These are phyloP conservation scores for Larix sibirica DNA, from an alignment of 83 land plant genomes.

Conservation along the genomic window DNA sequence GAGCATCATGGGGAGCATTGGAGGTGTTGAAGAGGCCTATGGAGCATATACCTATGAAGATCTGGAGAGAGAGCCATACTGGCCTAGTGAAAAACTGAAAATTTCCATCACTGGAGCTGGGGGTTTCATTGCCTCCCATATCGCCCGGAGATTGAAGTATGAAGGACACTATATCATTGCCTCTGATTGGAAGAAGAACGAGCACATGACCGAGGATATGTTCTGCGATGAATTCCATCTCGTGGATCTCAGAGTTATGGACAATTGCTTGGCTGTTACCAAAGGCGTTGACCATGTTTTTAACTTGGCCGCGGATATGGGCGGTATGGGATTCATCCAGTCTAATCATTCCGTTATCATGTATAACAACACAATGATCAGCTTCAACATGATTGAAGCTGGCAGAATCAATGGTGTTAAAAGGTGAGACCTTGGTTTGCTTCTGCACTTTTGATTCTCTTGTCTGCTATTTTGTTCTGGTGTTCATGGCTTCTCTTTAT, in stretches of 20 bases:
- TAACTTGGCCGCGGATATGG: slow-evolving; percentile 97
- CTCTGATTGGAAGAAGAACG: slow-evolving; percentile 97
- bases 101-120: slow-evolving; percentile 98
- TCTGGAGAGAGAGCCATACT: slow-evolving; percentile 91
- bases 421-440: slow-evolving; percentile 32
- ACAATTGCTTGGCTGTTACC: slow-evolving; percentile 81
- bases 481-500: too few relatives aligned
- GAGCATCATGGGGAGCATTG: slow-evolving; percentile 11
- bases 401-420: slow-evolving; percentile 83
- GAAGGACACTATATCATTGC: slow-evolving; percentile 98
- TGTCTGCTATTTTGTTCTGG: too few relatives aligned
- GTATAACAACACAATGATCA: slow-evolving; percentile 96
- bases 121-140: slow-evolving; percentile 94
- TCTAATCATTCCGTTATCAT: slow-evolving; percentile 90
- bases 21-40: slow-evolving; percentile 31
- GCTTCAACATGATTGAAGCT: slow-evolving; percentile 95
- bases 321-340: slow-evolving; percentile 93
- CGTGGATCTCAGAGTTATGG: slow-evolving; percentile 92
- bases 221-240: slow-evolving; percentile 91
- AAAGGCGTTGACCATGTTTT: slow-evolving; percentile 83
- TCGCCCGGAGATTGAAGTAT: slow-evolving; percentile 85
- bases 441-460: too few relatives aligned
- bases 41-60: slow-evolving; percentile 81
- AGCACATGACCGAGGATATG: slow-evolving; percentile 93
- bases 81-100: slow-evolving; percentile 84